phyloP scores from a whole-genome alignment of 1,284 basidiomycete genomes.

The Cutaneotrichosporon daszewskae region DNA sequence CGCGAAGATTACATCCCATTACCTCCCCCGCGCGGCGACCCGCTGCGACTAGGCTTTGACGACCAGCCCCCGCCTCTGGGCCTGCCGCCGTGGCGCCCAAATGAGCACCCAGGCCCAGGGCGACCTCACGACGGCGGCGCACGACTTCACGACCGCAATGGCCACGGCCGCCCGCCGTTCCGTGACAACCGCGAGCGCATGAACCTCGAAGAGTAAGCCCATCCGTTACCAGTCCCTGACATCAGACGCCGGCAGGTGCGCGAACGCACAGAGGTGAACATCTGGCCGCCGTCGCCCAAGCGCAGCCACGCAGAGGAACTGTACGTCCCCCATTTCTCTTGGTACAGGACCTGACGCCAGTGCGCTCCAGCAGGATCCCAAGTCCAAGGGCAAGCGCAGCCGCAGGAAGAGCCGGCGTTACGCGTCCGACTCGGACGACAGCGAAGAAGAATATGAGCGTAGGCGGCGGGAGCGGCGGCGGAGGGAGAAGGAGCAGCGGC shows the following conservation, averaged over 20 bases:
- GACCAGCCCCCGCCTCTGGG: constrained; percentile 2
- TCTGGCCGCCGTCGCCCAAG: constrained; percentile 84
- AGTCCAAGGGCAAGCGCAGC: constrained; percentile 10
- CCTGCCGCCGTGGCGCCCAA: constrained; percentile 1
- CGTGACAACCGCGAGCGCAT: too few relatives aligned
- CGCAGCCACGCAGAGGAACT: constrained; percentile 31
- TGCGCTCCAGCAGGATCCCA: neutral
- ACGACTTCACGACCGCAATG: too few relatives aligned
- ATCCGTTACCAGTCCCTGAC: neutral
- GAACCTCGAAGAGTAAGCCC: constrained; percentile 13
- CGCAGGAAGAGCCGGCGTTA: constrained; percentile 40
- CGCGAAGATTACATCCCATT: too few relatives aligned
- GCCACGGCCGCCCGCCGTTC: too few relatives aligned
- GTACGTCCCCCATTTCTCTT: neutral
- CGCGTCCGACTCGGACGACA: constrained; percentile 54
- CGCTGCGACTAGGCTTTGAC: constrained; percentile 6
- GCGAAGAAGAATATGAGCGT: constrained; percentile 55
- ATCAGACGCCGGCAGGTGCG: constrained; percentile 69
- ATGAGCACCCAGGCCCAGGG: neutral
- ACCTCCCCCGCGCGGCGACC: neutral
- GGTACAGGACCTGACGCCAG: neutral
- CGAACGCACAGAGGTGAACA: constrained; percentile 57
- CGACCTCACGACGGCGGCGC: too few relatives aligned
- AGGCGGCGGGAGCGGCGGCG: constrained; percentile 54
- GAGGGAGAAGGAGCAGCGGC: constrained; percentile 16